phyloP scores from a whole-genome alignment of 441 rosid genomes.

The Bruguiera hainesii region DNA sequence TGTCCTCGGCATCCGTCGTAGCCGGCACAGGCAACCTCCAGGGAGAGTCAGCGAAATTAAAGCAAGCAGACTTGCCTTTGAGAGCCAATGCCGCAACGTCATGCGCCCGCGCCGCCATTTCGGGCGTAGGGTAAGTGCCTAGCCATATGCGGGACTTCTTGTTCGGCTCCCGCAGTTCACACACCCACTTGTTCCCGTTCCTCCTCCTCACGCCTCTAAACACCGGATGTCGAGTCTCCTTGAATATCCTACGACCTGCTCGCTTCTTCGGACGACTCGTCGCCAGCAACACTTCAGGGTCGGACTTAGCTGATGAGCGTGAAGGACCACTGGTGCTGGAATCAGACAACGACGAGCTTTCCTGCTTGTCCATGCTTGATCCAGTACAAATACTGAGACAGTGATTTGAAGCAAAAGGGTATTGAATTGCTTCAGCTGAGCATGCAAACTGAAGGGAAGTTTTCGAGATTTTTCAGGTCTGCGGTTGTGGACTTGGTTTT shows the following conservation, averaged over 20 bases:
- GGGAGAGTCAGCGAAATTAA: constrained; percentile 80
- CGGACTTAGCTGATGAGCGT: constrained; percentile 19
- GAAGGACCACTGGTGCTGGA: not conserved
- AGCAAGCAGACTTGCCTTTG: constrained; percentile 73
- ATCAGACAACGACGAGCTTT: constrained; percentile 21
- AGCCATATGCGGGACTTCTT: constrained; percentile 76
- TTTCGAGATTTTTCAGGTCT: too few relatives aligned
- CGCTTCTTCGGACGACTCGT: constrained; percentile 64
- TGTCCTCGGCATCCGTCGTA: constrained; percentile 43
- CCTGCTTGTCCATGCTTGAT: constrained; percentile 1
- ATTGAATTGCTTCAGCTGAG: too few relatives aligned
- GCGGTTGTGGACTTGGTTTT: too few relatives aligned
- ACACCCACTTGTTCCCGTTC: constrained; percentile 79
- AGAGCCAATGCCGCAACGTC: constrained; percentile 76
- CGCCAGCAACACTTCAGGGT: constrained; percentile 50
- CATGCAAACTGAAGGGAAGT: too few relatives aligned
- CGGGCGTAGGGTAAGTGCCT: constrained; percentile 76
- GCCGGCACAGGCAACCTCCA: constrained; percentile 63
- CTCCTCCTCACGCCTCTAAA: constrained; percentile 71
- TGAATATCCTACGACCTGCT: constrained; percentile 66
- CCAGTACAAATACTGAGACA: too few relatives aligned
- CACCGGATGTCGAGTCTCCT: constrained; percentile 88
- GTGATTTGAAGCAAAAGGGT: too few relatives aligned
- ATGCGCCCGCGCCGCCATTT: constrained; percentile 92
- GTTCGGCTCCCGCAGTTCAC: constrained; percentile 69